A percentile compares a stretch with the other conserved stretches of the same genome.
These are phyloP conservation scores for Marasmius fiardii DNA, from an alignment of 1,284 basidiomycete species.

Conservation along the genomic window DNA sequence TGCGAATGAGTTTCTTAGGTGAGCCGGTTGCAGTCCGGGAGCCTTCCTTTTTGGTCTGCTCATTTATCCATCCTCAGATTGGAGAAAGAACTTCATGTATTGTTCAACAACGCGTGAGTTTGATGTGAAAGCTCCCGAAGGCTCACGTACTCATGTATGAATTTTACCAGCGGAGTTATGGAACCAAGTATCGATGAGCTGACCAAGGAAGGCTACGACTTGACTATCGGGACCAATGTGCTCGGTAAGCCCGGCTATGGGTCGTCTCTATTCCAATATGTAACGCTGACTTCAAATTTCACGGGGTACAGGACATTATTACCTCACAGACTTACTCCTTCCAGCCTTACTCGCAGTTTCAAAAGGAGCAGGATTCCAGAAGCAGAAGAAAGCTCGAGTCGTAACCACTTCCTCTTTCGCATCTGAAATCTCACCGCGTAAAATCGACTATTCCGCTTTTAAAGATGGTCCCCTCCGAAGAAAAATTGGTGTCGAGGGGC, in stretches of 20 bases:
- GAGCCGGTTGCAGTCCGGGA: neutral
- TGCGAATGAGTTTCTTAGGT: constrained; percentile 42
- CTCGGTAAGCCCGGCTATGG: constrained; percentile 26
- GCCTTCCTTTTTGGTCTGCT: neutral
- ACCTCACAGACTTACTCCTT: constrained; percentile 36
- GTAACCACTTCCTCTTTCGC: constrained; percentile 26
- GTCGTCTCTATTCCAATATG: neutral
- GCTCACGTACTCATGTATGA: no score
- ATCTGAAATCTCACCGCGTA: neutral
- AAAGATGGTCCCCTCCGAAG: neutral
- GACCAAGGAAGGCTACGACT: constrained; percentile 53
- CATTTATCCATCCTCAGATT: constrained; percentile 25
- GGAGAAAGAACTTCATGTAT: constrained; percentile 35
- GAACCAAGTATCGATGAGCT: constrained; percentile 35
- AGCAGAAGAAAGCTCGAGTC: constrained; percentile 31
- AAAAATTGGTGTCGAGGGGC: neutral
- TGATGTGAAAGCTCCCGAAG: no score
- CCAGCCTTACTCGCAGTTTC: constrained; percentile 31
- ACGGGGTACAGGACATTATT: constrained; percentile 26
- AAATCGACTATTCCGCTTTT: neutral
- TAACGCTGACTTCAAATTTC: neutral
- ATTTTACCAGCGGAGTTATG: constrained; percentile 55
- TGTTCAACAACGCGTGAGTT: constrained; percentile 45
- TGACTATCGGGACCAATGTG: constrained; percentile 52
- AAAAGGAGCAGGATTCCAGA: constrained; percentile 1